A percentile compares a stretch with the other conserved stretches of the same genome.
Evolutionary conservation across 2,329 filamentous ascomycete genomes (phyloP).

Genomic region (Colletotrichum trifolii): DNA sequence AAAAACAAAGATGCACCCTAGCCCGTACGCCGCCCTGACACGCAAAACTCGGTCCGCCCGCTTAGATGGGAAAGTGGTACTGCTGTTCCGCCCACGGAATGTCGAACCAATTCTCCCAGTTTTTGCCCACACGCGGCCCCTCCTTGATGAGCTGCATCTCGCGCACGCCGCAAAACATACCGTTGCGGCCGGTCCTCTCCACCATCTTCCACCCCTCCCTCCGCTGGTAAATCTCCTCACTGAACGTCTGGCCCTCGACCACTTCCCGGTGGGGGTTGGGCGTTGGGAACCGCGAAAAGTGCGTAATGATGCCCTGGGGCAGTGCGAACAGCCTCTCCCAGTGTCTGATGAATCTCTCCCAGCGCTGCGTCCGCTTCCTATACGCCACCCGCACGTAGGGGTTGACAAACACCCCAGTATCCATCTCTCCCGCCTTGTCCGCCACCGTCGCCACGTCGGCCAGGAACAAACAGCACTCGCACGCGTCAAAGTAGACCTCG

Average conservation of each 20-base stretch:
- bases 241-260: constrained; percentile 64
- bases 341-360: constrained; percentile 60
- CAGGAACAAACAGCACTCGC: constrained; percentile 71
- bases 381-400: constrained; percentile 81
- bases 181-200: constrained; percentile 58
- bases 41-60: background rate
- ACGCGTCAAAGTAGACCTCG: constrained; percentile 71
- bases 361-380: constrained; percentile 44
- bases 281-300: constrained; percentile 65
- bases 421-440: constrained; percentile 40
- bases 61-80: constrained; percentile 28
- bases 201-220: constrained; percentile 53
- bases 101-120: constrained; percentile 33
- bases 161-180: constrained; percentile 66
- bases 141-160: constrained; percentile 55
- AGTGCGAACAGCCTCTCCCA: constrained; percentile 74
- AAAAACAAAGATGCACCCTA: background rate
- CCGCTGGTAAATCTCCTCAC: constrained; percentile 60
- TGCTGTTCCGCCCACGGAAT: constrained; percentile 29
- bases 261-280: constrained; percentile 71
- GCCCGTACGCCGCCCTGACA: background rate
- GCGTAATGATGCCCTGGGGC: constrained; percentile 68
- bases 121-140: constrained; percentile 28
- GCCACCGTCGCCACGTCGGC: constrained; percentile 57
- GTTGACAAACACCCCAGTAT: constrained; percentile 75